These are phyloP conservation scores for Fusarium falciforme DNA, from an alignment of 2,329 filamentous ascomycete species.

Conservation along the genomic window DNA sequence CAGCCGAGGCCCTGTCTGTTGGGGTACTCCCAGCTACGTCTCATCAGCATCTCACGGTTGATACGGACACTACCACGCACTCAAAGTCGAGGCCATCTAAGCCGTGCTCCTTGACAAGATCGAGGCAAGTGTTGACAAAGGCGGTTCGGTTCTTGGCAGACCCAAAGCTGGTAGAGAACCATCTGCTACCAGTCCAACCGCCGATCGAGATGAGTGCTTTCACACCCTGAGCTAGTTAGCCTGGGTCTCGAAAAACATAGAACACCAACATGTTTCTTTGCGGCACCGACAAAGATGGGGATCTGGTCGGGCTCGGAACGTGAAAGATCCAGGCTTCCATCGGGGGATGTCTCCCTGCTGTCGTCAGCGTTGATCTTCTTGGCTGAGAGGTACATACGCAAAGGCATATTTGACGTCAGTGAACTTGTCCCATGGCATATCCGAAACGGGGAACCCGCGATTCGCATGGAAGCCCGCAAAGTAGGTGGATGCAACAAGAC, in stretches of 20 bases:
- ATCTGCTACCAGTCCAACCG: conserved; percentile 33
- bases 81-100: conserved; percentile 37
- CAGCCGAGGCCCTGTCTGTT: conserved; percentile 38
- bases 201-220: conserved; percentile 35
- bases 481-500: conserved; percentile 35
- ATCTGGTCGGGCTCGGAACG: conserved; percentile 20
- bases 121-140: conserved; percentile 19
- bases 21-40: conserved; percentile 36
- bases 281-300: conserved; percentile 21
- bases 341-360: conserved; percentile 22
- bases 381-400: conserved; percentile 20
- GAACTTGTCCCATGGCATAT: conserved; percentile 36
- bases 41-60: not conserved
- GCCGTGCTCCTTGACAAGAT: conserved; percentile 24
- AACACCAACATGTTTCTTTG: conserved; percentile 27
- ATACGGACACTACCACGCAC: not conserved
- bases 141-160: conserved; percentile 34
- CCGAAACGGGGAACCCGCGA: conserved; percentile 29
- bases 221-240: conserved; percentile 17
- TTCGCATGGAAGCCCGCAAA: conserved; percentile 38
- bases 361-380: not conserved
- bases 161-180: conserved; percentile 28
- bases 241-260: not conserved
- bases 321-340: conserved; percentile 31
- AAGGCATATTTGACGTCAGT: conserved; percentile 39